Conservation (phyloP, 129 eudicot genomes). For the Kitagawia praeruptora region DNA sequence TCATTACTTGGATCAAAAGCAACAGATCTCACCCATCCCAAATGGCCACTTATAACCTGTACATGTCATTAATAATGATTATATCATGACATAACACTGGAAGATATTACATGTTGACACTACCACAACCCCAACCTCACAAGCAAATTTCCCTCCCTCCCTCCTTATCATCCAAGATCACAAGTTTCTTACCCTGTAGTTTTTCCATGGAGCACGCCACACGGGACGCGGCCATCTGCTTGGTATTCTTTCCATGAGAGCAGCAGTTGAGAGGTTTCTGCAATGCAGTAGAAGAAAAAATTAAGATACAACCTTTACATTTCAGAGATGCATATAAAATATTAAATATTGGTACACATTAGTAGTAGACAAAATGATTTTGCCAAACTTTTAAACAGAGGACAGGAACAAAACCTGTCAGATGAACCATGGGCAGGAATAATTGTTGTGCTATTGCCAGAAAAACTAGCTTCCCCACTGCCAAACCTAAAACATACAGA, state of each 20-base stretch:
- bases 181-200: slow-evolving; percentile 65
- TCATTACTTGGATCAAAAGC: slow-evolving; percentile 88
- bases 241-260: slow-evolving; percentile 97
- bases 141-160: neutral
- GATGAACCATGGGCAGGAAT: slow-evolving; percentile 54
- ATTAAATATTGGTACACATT: neutral
- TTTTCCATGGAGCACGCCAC: slow-evolving; percentile 99
- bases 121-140: neutral
- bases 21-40: slow-evolving; percentile 98
- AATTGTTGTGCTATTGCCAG: slow-evolving; percentile 52
- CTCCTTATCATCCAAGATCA: neutral
- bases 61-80: slow-evolving; percentile 7
- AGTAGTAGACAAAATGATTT: neutral
- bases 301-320: neutral
- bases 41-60: slow-evolving; percentile 93
- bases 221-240: slow-evolving; percentile 97
- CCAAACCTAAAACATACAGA: slow-evolving; percentile 14
- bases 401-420: slow-evolving; percentile 51
- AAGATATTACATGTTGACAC: neutral
- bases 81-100: neutral
- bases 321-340: neutral
- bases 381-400: neutral
- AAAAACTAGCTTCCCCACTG: slow-evolving; percentile 45
- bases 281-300: neutral
- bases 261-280: slow-evolving; percentile 83